Percentiles rank a stretch among this genome's conserved stretches.
Evolutionary conservation across 139 green algal genomes (phyloP).

Genomic region (Chlorella ohadii): DNA sequence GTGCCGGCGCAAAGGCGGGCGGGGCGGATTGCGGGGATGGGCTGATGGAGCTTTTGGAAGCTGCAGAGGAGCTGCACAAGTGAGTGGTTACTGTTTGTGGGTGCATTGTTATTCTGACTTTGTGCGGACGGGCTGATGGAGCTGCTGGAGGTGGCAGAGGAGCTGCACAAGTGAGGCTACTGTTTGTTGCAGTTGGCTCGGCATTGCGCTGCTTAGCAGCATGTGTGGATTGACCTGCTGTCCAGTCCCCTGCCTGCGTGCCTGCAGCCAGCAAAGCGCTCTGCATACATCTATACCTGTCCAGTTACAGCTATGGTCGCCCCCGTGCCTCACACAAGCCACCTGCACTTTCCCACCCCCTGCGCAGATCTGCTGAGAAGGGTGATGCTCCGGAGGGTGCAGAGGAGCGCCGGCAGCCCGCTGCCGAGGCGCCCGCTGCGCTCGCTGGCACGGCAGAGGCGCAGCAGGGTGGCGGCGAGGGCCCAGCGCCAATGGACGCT

Average conservation of each 20-base stretch:
- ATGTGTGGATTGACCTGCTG: no score
- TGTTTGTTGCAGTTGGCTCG: no score
- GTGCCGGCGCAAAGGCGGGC: background rate
- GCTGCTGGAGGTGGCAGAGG: slow-evolving; percentile 42
- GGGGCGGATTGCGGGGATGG: slow-evolving; percentile 9
- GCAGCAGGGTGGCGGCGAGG: background rate
- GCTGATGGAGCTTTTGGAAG: slow-evolving; percentile 45
- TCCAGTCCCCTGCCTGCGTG: no score
- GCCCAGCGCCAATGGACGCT: background rate
- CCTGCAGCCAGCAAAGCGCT: no score
- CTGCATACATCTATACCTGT: no score
- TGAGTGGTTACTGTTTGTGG: background rate
- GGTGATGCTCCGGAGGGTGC: background rate
- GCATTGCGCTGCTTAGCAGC: no score
- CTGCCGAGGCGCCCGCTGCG: background rate
- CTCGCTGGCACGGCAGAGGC: no score
- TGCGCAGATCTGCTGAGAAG: background rate
- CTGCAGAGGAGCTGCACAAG: slow-evolving; percentile 46
- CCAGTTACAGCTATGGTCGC: no score
- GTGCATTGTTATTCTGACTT: no score
- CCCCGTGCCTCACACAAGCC: no score
- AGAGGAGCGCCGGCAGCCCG: background rate
- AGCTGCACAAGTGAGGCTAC: slow-evolving; percentile 37
- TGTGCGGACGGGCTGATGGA: slow-evolving; percentile 35
- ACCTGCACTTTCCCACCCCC: no score